phyloP scores from a whole-genome alignment of 306 rosid genomes.

The Gillenia trifoliata region DNA sequence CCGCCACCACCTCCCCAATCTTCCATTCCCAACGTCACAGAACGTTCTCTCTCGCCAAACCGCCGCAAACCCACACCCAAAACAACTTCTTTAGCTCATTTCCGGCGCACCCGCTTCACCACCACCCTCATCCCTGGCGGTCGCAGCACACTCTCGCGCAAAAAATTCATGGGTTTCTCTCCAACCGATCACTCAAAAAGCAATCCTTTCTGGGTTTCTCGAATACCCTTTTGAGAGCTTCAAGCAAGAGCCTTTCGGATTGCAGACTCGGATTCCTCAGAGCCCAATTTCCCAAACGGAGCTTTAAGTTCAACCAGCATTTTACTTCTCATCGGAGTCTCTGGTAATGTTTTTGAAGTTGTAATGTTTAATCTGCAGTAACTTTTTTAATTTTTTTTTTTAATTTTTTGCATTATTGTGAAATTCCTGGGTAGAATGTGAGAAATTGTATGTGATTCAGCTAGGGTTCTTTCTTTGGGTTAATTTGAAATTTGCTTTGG shows the following conservation, averaged over 20 bases:
- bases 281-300: slow-evolving; percentile 30
- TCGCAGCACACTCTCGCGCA: slow-evolving; percentile 26
- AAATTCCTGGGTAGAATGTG: background rate
- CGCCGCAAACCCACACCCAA: slow-evolving; percentile 19
- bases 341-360: slow-evolving; percentile 45
- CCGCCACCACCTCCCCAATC: slow-evolving; percentile 23
- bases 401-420: background rate
- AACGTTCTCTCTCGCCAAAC: slow-evolving; percentile 28
- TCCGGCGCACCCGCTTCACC: slow-evolving; percentile 19
- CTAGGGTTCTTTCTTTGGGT: background rate
- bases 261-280: slow-evolving; percentile 26
- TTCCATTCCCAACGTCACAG: slow-evolving; percentile 21
- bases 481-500: slow-evolving; percentile 9
- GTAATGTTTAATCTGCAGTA: background rate
- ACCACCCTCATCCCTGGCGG: slow-evolving; percentile 32
- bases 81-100: slow-evolving; percentile 27
- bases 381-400: background rate
- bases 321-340: slow-evolving; percentile 15
- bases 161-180: slow-evolving; percentile 33
- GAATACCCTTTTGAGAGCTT: slow-evolving; percentile 27
- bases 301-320: slow-evolving; percentile 24
- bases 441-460: background rate
- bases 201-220: slow-evolving; percentile 28
- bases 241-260: slow-evolving; percentile 21
- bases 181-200: slow-evolving; percentile 28